phyloP scores from a whole-genome alignment of 805 yeast genomes.

The Spathaspora gorwiae region DNA sequence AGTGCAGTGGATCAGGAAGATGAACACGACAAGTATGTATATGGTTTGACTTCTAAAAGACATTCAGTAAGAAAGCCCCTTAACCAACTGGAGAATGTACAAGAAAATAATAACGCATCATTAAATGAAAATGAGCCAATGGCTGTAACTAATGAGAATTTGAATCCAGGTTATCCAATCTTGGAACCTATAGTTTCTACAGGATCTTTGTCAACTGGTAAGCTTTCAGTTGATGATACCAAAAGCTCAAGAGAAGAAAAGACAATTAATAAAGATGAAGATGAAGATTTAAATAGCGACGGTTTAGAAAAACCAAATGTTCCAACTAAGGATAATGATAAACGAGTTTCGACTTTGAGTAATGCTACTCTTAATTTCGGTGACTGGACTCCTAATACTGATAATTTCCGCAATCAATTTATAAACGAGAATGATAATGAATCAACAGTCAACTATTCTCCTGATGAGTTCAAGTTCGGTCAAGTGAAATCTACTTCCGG shows the following conservation, averaged over 20 bases:
- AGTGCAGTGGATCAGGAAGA: not conserved
- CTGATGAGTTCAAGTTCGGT: not conserved
- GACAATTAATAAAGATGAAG: not conserved
- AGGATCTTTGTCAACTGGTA: constrained; percentile 29
- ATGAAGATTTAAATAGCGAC: constrained; percentile 1
- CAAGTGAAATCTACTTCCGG: too few relatives aligned
- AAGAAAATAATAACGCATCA: not conserved
- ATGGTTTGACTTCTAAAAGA: not conserved
- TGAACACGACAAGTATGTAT: not conserved
- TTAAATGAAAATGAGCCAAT: not conserved
- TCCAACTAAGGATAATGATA: constrained; percentile 11
- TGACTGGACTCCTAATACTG: constrained; percentile 58
- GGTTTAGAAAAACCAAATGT: not conserved
- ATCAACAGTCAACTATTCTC: constrained; percentile 9
- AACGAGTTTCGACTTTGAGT: constrained; percentile 34
- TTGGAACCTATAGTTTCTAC: constrained; percentile 20
- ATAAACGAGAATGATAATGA: constrained; percentile 42
- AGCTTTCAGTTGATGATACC: constrained; percentile 15
- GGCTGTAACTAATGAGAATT: not conserved
- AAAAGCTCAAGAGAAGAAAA: constrained; percentile 1
- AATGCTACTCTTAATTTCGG: constrained; percentile 43
- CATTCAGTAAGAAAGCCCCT: not conserved
- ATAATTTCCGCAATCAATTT: constrained; percentile 44
- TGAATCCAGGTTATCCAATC: not conserved
- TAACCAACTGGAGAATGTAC: not conserved